Percentiles rank a stretch among this genome's conserved stretches.
Conservation (phyloP, 495 filamentous ascomycete species). For the Astrothelium subdiscretum region DNA sequence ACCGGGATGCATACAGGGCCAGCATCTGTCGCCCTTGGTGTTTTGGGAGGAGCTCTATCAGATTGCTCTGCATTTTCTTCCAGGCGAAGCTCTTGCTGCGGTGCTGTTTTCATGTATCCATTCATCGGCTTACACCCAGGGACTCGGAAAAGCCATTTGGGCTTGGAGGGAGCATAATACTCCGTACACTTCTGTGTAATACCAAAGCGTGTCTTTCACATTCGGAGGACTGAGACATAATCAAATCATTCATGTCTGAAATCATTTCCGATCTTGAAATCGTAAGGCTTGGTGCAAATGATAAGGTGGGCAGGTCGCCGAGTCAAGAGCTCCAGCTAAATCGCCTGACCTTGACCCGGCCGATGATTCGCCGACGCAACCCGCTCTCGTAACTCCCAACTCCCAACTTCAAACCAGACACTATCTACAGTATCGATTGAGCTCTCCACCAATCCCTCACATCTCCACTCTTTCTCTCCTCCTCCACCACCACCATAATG, state of each 20-base stretch:
- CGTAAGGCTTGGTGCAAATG: not conserved
- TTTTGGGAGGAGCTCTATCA: not conserved
- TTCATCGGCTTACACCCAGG: not conserved
- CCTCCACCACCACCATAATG: not conserved
- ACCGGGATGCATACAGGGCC: not conserved
- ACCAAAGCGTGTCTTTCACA: not conserved
- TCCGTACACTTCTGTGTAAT: not conserved
- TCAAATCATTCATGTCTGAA: too few species aligned
- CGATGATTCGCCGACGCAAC: not conserved
- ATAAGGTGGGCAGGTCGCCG: not conserved
- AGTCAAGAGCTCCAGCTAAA: not conserved
- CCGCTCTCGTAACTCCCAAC: not conserved
- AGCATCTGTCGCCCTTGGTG: not conserved
- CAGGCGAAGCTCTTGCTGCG: not conserved
- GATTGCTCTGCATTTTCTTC: not conserved
- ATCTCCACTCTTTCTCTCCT: not conserved
- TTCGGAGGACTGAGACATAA: not conserved
- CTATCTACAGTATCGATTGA: too few species aligned
- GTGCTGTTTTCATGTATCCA: not conserved
- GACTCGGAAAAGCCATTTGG: not conserved
- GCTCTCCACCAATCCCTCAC: not conserved
- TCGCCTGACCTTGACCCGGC: not conserved
- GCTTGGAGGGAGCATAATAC: not conserved
- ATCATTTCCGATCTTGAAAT: not conserved
- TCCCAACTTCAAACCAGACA: not conserved